Evolutionary conservation across 441 rosid genomes (phyloP).

Genomic region (Arabidopsis hybrid): DNA sequence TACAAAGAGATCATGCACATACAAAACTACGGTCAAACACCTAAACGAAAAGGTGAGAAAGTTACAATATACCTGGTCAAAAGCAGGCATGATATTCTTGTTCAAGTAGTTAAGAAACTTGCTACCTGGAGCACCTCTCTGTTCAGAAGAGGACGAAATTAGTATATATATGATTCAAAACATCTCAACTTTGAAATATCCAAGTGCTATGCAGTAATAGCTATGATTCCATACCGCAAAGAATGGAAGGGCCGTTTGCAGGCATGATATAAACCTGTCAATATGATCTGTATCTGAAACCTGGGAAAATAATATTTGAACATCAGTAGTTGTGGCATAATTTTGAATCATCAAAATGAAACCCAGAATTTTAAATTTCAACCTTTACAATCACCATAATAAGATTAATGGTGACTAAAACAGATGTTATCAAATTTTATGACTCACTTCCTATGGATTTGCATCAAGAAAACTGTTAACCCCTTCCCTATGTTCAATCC

Average conservation of each 20-base stretch:
- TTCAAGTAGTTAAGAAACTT: conserved; percentile 84
- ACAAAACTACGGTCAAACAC: neutral
- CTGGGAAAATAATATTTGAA: conserved; percentile 52
- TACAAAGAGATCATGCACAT: neutral
- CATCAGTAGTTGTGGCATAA: conserved; percentile 17
- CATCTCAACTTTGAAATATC: conserved; percentile 16
- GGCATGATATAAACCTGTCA: conserved; percentile 90
- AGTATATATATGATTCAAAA: conserved; percentile 7
- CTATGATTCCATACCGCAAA: conserved; percentile 62
- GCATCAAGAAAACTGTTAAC: conserved; percentile 24
- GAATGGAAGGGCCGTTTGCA: conserved; percentile 89
- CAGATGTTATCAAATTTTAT: neutral
- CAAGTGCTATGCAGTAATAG: conserved; percentile 5
- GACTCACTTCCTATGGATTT: neutral
- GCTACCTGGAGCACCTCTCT: conserved; percentile 94
- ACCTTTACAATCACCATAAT: conserved; percentile 11
- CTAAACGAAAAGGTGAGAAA: neutral
- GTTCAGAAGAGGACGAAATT: conserved; percentile 32
- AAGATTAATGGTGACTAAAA: neutral
- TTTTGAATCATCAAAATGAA: conserved; percentile 1
- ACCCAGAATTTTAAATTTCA: neutral
- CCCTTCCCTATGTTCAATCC: neutral
- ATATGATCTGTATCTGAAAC: conserved; percentile 92
- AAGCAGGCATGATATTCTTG: conserved; percentile 84
- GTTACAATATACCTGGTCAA: conserved; percentile 67